phyloP scores from a whole-genome alignment of 2,329 filamentous ascomycete genomes.

The Coniella lustricola region DNA sequence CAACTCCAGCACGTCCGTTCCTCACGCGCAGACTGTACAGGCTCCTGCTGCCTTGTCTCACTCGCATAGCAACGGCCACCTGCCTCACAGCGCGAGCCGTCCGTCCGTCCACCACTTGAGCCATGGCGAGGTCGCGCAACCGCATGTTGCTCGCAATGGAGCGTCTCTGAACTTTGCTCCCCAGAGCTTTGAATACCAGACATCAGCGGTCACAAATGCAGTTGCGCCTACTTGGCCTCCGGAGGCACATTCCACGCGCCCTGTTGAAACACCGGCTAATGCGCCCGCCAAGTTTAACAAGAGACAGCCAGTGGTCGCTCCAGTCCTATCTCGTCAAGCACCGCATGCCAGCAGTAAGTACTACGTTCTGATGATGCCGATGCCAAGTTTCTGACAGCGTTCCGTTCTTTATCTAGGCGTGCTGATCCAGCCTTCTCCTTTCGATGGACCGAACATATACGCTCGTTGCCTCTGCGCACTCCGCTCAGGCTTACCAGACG shows the following conservation, averaged over 20 bases:
- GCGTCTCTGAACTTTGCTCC: conserved; percentile 45
- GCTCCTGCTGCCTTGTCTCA: conserved; percentile 25
- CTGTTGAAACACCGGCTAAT: conserved; percentile 68
- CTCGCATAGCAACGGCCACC: conserved; percentile 12
- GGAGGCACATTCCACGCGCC: conserved; percentile 56
- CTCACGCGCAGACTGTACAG: not conserved
- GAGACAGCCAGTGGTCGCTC: conserved; percentile 37
- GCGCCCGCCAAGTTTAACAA: conserved; percentile 62
- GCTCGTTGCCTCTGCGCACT: conserved; percentile 79
- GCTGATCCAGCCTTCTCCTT: conserved; percentile 26
- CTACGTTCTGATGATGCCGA: not conserved
- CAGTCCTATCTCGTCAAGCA: conserved; percentile 5
- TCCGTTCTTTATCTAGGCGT: conserved; percentile 1
- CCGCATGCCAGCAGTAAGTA: conserved; percentile 53
- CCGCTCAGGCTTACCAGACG: conserved; percentile 68
- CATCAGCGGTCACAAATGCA: conserved; percentile 57
- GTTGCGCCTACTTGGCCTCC: conserved; percentile 66
- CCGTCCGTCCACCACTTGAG: conserved; percentile 11
- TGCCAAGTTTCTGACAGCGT: not conserved
- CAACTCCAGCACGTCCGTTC: conserved; percentile 7
- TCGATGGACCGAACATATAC: conserved; percentile 83
- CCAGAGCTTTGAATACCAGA: conserved; percentile 48
- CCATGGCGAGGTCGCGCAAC: conserved; percentile 22
- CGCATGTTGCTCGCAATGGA: conserved; percentile 28
- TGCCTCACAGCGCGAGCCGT: conserved; percentile 6